Evolutionary conservation across 768 basidiomycete species (phyloP), one percentile per base, ranked within the genome.

Genomic region (Lanmaoa pseudosensibilis): DNA sequence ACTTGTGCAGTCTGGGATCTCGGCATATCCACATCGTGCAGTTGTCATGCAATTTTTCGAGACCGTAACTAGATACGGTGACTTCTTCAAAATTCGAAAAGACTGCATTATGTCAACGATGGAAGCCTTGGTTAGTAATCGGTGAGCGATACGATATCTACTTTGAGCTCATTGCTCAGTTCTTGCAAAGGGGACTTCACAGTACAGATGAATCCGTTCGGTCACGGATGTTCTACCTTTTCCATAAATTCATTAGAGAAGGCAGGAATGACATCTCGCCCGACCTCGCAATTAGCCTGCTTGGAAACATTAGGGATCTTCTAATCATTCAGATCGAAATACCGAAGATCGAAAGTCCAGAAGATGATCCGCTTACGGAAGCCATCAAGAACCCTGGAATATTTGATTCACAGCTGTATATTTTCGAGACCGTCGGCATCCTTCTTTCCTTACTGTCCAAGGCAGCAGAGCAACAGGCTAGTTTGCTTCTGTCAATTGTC

Each of bases 31-130:
- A 7, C 89, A 95, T 73, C 85, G 86, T 32, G 80, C 86, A 13
- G 95, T 98, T 19, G 78, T 83, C 9, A 79, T 95, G 72, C 94
- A 96, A 67, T 94, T 92, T 72, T 98, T 98, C 61, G 97, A 99
- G 73, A 90, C 91, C 5, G 83, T 82, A 12, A 83, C 91, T n/a
- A 84, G 97, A 46, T 99, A 98, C 69, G 83, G 85, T 36, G 97
- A 98, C 65, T 98, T 99, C 71, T 98, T 98, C 85, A 94, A 91
- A 72, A 86, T 94, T 23, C 86, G 93, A 59, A 91, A 88, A 64
- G 90, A 92, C 54, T 92, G 87, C 63, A 91, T 98, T 50, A 78
- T 92, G 63, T 91, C 92, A 2, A 83, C 92, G 2, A 76, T 99
- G 33, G 88, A 94, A 64, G 90, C 90, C 12, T 91, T 99, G 81